Percentiles rank a stretch among this genome's conserved stretches.
phyloP scores from a whole-genome alignment of 768 basidiomycete genomes.

The Podaxis sp. region DNA sequence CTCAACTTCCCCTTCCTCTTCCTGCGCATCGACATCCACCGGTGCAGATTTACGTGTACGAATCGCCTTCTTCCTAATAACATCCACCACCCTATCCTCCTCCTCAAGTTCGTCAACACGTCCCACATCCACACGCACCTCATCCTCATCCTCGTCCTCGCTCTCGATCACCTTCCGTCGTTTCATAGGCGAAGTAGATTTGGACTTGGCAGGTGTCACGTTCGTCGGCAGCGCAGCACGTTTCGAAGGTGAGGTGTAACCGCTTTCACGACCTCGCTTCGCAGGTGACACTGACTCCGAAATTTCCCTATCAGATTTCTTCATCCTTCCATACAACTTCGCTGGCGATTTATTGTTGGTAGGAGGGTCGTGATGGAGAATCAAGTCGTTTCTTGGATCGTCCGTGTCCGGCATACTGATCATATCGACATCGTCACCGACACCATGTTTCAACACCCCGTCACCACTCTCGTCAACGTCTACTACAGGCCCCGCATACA shows the following conservation, averaged over 20 bases:
- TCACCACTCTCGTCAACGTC: not conserved
- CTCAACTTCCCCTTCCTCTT: constrained; percentile 8
- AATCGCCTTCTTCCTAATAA: not conserved
- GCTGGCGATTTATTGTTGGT: not conserved
- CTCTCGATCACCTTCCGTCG: constrained; percentile 3
- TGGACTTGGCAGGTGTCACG: not conserved
- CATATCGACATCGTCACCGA: constrained; percentile 4
- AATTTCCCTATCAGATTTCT: constrained; percentile 6
- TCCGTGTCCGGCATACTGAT: constrained; percentile 10
- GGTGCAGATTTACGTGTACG: not conserved
- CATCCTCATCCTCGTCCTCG: constrained; percentile 2
- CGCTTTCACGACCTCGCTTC: not conserved
- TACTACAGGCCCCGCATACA: not conserved
- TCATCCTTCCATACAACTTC: constrained; percentile 8
- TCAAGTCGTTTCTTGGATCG: not conserved
- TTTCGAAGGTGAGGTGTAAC: not conserved
- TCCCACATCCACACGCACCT: constrained; percentile 2
- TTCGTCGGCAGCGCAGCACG: not conserved
- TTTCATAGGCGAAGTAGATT: not conserved
- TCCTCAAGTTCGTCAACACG: constrained; percentile 7
- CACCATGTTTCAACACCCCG: not conserved
- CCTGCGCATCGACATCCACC: constrained; percentile 10
- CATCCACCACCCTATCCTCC: constrained; percentile 14
- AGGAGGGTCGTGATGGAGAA: not conserved
- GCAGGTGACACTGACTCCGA: not conserved